These are phyloP conservation scores for Sugiyamaella americana DNA, from an alignment of 805 yeast genomes.

Conservation along the genomic window DNA sequence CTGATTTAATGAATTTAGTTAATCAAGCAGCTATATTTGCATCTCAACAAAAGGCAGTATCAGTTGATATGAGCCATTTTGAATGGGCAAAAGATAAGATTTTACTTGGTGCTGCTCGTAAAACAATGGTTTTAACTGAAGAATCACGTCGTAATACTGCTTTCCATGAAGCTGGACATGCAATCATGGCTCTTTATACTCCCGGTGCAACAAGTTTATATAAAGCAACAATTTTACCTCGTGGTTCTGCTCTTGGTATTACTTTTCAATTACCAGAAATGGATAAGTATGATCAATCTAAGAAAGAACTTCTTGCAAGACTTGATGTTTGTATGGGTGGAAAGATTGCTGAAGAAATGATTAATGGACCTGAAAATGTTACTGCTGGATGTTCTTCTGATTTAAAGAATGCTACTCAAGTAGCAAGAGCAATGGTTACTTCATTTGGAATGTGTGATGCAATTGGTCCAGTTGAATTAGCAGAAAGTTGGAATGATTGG, in stretches of 20 bases:
- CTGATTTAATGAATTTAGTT: constrained; percentile 89
- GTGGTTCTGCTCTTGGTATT: constrained; percentile 94
- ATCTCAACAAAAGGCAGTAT: constrained; percentile 82
- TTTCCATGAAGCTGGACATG: constrained; percentile 99
- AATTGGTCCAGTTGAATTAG: constrained; percentile 85
- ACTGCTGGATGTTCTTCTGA: constrained; percentile 96
- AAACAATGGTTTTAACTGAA: constrained; percentile 95
- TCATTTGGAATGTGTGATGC: constrained; percentile 93
- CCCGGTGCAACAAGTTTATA: constrained; percentile 92
- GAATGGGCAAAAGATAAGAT: constrained; percentile 99
- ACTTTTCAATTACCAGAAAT: constrained; percentile 97
- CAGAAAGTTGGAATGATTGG: constrained; percentile 95
- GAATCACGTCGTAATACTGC: constrained; percentile 92
- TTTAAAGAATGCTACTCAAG: constrained; percentile 79
- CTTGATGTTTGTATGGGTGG: constrained; percentile 99
- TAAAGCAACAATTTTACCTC: constrained; percentile 93
- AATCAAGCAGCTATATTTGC: constrained; percentile 98
- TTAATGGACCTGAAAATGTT: constrained; percentile 85
- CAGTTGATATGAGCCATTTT: constrained; percentile 84
- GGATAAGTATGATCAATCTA: constrained; percentile 94
- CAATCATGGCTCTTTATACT: constrained; percentile 93
- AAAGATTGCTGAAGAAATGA: constrained; percentile 90
- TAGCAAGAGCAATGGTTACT: constrained; percentile 95
- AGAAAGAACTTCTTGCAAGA: constrained; percentile 81
- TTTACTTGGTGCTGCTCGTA: constrained; percentile 95